Evolutionary conservation across 345 rosid species (phyloP).

Genomic region (Syzygium aromaticum): DNA sequence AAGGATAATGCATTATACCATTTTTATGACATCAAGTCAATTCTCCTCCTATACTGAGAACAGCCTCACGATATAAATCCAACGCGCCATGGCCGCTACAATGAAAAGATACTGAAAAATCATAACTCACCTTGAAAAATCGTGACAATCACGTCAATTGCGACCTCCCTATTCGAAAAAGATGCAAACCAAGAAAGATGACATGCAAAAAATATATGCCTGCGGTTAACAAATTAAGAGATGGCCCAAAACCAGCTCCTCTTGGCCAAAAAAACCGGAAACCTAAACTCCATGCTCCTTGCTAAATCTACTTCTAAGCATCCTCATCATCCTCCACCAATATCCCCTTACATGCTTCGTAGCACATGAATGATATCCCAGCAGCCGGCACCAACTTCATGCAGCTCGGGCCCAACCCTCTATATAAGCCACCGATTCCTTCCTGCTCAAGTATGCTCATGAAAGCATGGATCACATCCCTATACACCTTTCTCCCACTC

Average conservation of each 20-base stretch:
- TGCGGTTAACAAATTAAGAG: background rate
- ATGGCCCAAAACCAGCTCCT: background rate
- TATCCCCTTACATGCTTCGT: conserved; percentile 88
- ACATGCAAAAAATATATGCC: background rate
- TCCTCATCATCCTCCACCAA: conserved; percentile 57
- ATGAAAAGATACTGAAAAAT: background rate
- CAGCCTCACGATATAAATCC: background rate
- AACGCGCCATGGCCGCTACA: background rate
- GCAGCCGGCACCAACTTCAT: conserved; percentile 97
- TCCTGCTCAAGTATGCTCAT: conserved; percentile 72
- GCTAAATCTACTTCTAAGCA: conserved; percentile 10
- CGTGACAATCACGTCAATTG: background rate
- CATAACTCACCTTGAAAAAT: background rate
- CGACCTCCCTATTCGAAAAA: background rate
- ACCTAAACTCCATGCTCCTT: background rate
- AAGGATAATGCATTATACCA: background rate
- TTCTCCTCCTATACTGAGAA: background rate
- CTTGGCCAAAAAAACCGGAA: background rate
- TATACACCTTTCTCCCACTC: conserved; percentile 83
- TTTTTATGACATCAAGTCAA: background rate
- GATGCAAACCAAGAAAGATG: background rate
- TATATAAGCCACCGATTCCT: conserved; percentile 75
- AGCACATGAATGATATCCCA: conserved; percentile 98
- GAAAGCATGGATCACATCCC: conserved; percentile 74
- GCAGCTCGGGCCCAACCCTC: conserved; percentile 93